Base-by-base conservation (phyloP, 345 rosid species). In the Pistacia integerrima region DNA sequence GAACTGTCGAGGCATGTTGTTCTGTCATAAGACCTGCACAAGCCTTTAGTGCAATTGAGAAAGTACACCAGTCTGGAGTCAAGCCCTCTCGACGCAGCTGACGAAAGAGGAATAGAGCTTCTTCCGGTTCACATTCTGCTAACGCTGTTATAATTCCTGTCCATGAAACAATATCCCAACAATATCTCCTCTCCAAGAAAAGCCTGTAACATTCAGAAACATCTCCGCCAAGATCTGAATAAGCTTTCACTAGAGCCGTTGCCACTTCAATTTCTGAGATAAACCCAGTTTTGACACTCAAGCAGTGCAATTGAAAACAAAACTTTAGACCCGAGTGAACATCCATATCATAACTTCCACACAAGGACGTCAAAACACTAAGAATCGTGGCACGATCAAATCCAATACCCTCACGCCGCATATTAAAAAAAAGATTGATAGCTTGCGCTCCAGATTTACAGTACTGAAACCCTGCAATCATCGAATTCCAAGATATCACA, bases 341-440 rank as follows among this genome's bases (percentile, higher is more conserved):
- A 63, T 64, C 78, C 33, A 82, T 80, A 49, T 75, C 84, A 76
- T 48, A 75, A 70, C 75, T 70, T 77, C 78, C 90, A 62, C 80
- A 79, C 85, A 94, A 80, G 41, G 91, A 84, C 85, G 93, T 86
- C 71, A 88, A 79, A 20, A 93, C 82, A 82, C 90, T 87, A 22
- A 93, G 85, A 80, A 94, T 71, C 0, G 97, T 89, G 30, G 88
- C 95, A 46, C 94, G 91, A 82, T 93, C 92, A 81, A 90, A 88
- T 59, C 88, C 90, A 25, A 87, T 59, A 33, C 91, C 91, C 20
- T 76, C 81, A 8, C 78, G 38, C 18, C 80, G 84, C 97, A 91
- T 94, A 77, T 74, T 77, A 60, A 57, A 44, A 73, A 93, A 93
- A 76, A 93, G 75, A 8, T 49, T 17, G 52, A 90, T 20, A 36